phyloP scores from a whole-genome alignment of 2,329 filamentous ascomycete species.

The Fusarium decemcellulare region DNA sequence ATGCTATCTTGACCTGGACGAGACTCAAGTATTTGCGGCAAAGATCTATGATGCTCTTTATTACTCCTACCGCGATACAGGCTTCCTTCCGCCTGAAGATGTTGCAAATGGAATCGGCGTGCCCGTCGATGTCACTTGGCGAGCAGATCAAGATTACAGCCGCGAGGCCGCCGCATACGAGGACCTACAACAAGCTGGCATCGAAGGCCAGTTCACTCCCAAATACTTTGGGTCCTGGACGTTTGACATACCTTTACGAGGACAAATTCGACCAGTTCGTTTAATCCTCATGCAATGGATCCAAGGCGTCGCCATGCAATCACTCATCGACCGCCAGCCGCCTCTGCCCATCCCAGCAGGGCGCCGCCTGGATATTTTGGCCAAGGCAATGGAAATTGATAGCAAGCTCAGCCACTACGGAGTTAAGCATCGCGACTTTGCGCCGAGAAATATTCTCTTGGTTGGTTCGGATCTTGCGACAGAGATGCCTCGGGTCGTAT shows the following conservation, averaged over 20 bases:
- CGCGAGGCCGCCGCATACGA: constrained; percentile 19
- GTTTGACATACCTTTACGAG: background rate
- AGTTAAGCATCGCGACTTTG: no score
- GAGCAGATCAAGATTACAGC: constrained; percentile 1
- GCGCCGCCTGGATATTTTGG: no score
- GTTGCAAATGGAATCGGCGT: background rate
- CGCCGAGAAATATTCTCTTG: no score
- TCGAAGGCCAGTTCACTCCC: background rate
- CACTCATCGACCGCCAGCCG: background rate
- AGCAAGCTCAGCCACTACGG: background rate
- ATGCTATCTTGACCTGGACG: constrained; percentile 4
- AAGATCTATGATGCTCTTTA: constrained; percentile 29
- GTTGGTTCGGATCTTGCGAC: no score
- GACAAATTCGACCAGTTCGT: background rate
- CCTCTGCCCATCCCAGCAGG: background rate
- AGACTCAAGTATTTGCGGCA: constrained; percentile 4
- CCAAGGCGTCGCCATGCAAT: background rate
- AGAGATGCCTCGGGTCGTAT: no score
- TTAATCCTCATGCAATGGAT: constrained; percentile 19
- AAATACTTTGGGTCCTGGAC: constrained; percentile 14
- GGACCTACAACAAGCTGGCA: background rate
- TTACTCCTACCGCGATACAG: background rate
- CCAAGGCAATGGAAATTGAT: background rate
- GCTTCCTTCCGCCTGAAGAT: no score
- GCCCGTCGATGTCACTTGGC: background rate